These are phyloP conservation scores for Penicillium sp. DNA, from an alignment of 2,329 filamentous ascomycete species.

Conservation along the genomic window DNA sequence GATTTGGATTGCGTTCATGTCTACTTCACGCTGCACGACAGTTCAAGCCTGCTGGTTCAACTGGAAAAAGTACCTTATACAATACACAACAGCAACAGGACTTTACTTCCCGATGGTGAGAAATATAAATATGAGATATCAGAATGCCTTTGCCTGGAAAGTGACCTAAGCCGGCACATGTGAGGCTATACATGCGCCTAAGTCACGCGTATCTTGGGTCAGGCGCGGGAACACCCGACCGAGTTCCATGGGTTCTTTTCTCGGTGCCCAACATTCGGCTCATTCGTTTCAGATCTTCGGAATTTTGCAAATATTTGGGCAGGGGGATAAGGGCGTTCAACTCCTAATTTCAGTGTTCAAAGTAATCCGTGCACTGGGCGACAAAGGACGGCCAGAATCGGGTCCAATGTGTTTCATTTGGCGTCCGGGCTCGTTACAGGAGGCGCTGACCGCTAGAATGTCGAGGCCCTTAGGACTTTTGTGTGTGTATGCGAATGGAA, in stretches of 20 bases:
- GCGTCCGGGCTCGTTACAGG: not conserved
- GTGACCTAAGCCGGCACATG: not conserved
- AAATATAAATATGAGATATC: too few species aligned
- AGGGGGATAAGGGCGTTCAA: not conserved
- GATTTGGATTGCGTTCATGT: too few species aligned
- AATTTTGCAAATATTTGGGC: not conserved
- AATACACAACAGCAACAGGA: too few species aligned
- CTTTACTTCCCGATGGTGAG: not conserved
- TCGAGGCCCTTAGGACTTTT: not conserved
- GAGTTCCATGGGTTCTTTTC: constrained; percentile 6
- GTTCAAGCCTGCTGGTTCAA: too few species aligned
- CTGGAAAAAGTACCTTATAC: too few species aligned
- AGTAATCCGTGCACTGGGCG: not conserved
- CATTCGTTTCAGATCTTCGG: not conserved
- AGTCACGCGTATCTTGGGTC: constrained; percentile 13
- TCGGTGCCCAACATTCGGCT: not conserved
- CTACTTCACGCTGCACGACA: too few species aligned
- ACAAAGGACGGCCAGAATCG: not conserved
- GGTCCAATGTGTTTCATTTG: not conserved
- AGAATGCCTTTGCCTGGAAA: not conserved
- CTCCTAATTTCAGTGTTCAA: not conserved
- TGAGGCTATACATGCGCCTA: not conserved
- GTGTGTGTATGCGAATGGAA: not conserved
- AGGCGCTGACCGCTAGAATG: constrained; percentile 2
- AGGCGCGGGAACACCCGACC: constrained; percentile 14